Evolutionary conservation across 306 rosid genomes (phyloP).

Genomic region (Acmispon strigosus): DNA sequence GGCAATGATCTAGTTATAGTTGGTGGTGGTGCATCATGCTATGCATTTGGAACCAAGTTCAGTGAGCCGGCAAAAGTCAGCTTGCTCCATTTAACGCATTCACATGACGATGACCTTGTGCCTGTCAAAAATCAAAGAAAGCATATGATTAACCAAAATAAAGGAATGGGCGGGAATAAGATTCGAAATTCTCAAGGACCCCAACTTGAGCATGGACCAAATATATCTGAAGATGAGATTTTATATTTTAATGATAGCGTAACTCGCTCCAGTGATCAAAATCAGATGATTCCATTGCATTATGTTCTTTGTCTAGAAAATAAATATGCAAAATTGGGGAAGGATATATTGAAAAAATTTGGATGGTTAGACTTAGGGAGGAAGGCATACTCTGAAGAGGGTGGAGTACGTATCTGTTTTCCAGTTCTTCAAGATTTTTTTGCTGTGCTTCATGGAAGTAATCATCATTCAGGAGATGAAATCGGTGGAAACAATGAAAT

Average conservation of each 20-base stretch:
- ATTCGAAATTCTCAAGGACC: constrained; percentile 19
- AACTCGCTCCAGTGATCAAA: constrained; percentile 19
- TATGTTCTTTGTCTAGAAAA: constrained; percentile 63
- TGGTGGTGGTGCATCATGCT: constrained; percentile 95
- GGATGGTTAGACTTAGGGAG: constrained; percentile 82
- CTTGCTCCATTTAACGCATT: constrained; percentile 35
- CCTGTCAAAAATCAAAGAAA: constrained; percentile 19
- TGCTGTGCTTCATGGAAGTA: constrained; percentile 32
- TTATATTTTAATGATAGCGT: constrained; percentile 23
- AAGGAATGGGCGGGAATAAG: constrained; percentile 19
- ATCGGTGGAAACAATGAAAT: constrained; percentile 30
- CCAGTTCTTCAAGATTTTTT: constrained; percentile 54
- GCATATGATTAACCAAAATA: constrained; percentile 19
- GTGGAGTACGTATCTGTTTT: constrained; percentile 61
- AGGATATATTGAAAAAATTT: constrained; percentile 81
- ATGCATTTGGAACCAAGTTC: constrained; percentile 95
- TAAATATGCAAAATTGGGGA: constrained; percentile 71
- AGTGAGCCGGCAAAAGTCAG: constrained; percentile 76
- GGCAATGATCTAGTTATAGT: constrained; percentile 69
- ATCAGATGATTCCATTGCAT: constrained; percentile 28
- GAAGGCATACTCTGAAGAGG: constrained; percentile 59
- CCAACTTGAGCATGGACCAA: constrained; percentile 19
- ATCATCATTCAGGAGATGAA: constrained; percentile 28
- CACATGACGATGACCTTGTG: constrained; percentile 30
- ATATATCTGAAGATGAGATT: constrained; percentile 30